Conservation (phyloP, 2,329 filamentous ascomycete genomes). For the Aspergillus proliferans region DNA sequence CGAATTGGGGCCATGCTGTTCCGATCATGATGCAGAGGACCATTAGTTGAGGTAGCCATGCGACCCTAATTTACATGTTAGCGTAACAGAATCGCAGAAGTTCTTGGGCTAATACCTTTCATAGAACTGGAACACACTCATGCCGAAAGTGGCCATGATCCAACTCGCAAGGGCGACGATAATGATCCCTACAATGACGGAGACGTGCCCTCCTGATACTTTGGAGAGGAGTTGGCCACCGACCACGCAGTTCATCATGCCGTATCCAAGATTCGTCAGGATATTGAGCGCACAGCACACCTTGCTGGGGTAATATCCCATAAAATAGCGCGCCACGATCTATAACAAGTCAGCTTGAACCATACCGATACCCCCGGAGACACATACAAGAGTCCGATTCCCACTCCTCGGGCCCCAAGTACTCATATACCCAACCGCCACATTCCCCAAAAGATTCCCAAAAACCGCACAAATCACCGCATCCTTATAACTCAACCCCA, state of each 20-base stretch:
- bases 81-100: not conserved
- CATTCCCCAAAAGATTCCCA: slow-evolving; percentile 28
- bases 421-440: slow-evolving; percentile 36
- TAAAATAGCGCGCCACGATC: slow-evolving; percentile 38
- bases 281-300: slow-evolving; percentile 36
- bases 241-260: slow-evolving; percentile 39
- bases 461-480: slow-evolving; percentile 33
- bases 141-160: slow-evolving; percentile 35
- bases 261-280: slow-evolving; percentile 38
- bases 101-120: slow-evolving; percentile 27
- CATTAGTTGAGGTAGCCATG: slow-evolving; percentile 35
- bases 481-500: slow-evolving; percentile 36
- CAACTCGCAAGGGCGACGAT: slow-evolving; percentile 31
- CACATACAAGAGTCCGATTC: slow-evolving; percentile 37
- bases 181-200: slow-evolving; percentile 34
- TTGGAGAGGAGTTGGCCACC: slow-evolving; percentile 41
- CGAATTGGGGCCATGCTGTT: slow-evolving; percentile 28
- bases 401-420: slow-evolving; percentile 38
- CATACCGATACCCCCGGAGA: not conserved
- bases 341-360: slow-evolving; percentile 14
- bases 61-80: slow-evolving; percentile 11
- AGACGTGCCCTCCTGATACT: slow-evolving; percentile 32
- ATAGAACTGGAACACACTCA: slow-evolving; percentile 39
- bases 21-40: slow-evolving; percentile 37
- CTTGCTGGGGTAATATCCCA: slow-evolving; percentile 40